These are phyloP conservation scores for Serendipita sp. DNA, from an alignment of 768 basidiomycete genomes.

Conservation along the genomic window DNA sequence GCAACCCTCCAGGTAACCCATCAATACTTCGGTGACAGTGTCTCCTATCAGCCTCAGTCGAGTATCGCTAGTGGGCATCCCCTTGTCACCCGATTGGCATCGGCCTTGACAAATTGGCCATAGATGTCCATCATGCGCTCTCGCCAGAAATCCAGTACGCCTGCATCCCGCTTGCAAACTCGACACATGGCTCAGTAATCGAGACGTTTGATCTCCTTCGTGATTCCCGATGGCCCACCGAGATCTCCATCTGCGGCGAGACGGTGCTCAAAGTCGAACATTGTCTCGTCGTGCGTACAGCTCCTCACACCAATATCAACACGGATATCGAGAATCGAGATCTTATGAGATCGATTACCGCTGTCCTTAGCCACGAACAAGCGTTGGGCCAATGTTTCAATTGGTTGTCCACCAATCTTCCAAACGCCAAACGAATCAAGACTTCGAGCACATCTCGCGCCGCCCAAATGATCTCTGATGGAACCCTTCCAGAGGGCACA, in stretches of 20 bases:
- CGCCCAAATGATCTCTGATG: background rate
- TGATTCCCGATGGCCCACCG: background rate
- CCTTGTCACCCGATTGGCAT: background rate
- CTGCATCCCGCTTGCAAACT: background rate
- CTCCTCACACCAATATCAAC: background rate
- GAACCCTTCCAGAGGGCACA: background rate
- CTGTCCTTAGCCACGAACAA: background rate
- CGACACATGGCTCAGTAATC: background rate
- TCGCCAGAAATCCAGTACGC: background rate
- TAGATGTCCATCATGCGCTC: background rate
- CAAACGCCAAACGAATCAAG: background rate
- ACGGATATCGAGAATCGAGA: background rate
- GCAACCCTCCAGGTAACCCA: background rate
- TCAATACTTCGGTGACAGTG: background rate
- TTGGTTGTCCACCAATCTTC: background rate
- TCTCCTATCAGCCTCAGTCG: background rate
- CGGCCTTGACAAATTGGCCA: background rate
- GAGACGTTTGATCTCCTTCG: background rate
- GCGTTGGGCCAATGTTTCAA: background rate
- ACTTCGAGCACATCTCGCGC: background rate
- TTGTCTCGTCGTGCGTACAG: background rate
- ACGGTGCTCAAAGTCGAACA: background rate
- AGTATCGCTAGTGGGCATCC: slow-evolving; percentile 1
- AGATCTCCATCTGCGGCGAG: background rate
- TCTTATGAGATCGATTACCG: background rate